phyloP scores from a whole-genome alignment of 140 eudicot species.

The Cichorium intybus region DNA sequence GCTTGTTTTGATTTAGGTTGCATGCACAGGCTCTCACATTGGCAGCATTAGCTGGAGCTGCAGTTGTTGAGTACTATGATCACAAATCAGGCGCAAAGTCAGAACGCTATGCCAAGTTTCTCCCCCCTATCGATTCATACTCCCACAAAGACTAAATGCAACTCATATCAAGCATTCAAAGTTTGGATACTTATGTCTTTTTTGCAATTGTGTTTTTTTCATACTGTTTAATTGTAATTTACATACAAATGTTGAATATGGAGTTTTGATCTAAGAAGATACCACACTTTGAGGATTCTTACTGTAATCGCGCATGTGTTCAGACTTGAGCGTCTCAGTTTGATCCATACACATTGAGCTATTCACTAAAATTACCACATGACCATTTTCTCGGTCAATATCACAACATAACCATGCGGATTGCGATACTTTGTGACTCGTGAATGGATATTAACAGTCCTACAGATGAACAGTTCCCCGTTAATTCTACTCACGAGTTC shows the following conservation, averaged over 20 bases:
- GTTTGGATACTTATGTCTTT: not conserved
- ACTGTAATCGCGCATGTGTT: not conserved
- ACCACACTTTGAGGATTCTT: not conserved
- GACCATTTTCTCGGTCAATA: too few species aligned
- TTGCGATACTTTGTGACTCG: too few species aligned
- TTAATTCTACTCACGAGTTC: too few species aligned
- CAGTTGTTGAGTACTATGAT: constrained; percentile 72
- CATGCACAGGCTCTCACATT: constrained; percentile 89
- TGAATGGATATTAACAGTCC: too few species aligned
- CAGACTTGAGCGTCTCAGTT: not conserved
- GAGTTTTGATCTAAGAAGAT: not conserved
- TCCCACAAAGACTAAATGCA: constrained; percentile 45
- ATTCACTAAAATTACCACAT: too few species aligned
- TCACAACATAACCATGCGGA: too few species aligned
- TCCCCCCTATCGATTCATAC: constrained; percentile 44
- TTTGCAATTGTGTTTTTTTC: not conserved
- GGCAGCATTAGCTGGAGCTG: constrained; percentile 87
- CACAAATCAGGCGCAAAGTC: constrained; percentile 50
- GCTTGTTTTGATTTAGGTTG: constrained; percentile 41
- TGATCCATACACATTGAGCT: too few species aligned
- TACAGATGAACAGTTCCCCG: too few species aligned
- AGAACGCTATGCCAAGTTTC: constrained; percentile 53
- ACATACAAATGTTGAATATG: too few species aligned
- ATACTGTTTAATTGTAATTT: not conserved
- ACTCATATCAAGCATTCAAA: too few species aligned